Evolutionary conservation across 1,284 basidiomycete genomes (phyloP), one percentile per base, ranked within the genome.

Genomic region (Inonotus hispidus): DNA sequence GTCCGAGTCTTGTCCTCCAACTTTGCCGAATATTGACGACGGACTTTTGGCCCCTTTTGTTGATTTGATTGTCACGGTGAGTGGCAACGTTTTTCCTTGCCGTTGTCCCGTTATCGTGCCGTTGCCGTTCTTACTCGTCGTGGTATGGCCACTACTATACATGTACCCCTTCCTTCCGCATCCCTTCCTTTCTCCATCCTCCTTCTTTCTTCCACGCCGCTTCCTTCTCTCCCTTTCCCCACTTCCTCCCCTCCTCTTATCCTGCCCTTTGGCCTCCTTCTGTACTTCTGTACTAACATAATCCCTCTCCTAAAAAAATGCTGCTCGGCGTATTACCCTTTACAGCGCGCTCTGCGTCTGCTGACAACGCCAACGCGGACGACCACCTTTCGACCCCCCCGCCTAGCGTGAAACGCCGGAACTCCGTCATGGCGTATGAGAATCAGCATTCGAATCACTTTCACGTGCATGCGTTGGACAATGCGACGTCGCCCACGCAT

Each of bases 391-490:
- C 4, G 4, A 32, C 8, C 32, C 32, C 32, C n/a, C 19, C 41
- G 5, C 19, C 41, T n/a, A 38, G 41, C 23, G 16, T 32, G 16
- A 25, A 19, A 23, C 53, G 53, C 41, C 37, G 53, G 27, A 35
- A 61, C 46, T 61, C 60, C n/a, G 41, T 61, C 38, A 58, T 58
- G 56, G 41, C 43, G 41, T 63, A 63, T 57, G 45, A 41, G 53
- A 57, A 63, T 11, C 52, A 59, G 41, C 37, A 53, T 46, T 63
- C 61, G 21, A 63, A 63, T 37, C 61, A 59, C 37, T 59, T 63
- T 38, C 47, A 49, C 16, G 41, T 37, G 37, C 39, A 39, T 29
- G 53, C 32, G 32, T 11, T 61, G 11, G 46, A 61, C 4, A 55
- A 29, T 8, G 25, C 61, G 25, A 27, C 52, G 16, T 27, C 56